Base-by-base conservation (phyloP, 257 asterid species). In the Penstemon barbatus region DNA sequence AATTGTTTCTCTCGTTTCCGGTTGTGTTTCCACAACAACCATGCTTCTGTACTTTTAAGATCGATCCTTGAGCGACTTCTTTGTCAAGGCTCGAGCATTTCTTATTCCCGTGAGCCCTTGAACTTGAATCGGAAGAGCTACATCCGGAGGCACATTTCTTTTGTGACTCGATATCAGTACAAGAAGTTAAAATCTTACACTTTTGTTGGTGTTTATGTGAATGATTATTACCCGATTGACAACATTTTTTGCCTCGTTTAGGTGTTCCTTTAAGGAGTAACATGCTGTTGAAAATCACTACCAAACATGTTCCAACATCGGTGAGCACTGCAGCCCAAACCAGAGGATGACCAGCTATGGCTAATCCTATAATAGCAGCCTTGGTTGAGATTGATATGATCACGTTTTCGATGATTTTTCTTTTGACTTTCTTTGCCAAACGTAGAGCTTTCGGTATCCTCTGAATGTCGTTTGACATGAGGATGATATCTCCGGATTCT, bases 321-420 rank as follows among this genome's bases (percentile, higher is more conserved):
- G 88, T 53, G 0, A 92, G 81, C 33, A 92, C 92, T 0, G 98
- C 98, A 7, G 89, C 97, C 98, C 98, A 92, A 7, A 92, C 97
- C 0, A 89, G 78, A 0, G 98, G 98, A 78, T 92, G 84, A 7
- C 98, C 98, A 5, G 85, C 95, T 42, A 92, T 70, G 69, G 97
- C 98, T 57, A 89, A 36, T 37, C 73, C 95, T 4, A 92, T n/a
- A 6, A 92, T 79, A 12, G 79, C 94, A 9, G 74, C 86, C 71
- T 92, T 92, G 11, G 89, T 85, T 6, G 72, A 6, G 13, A 86
- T 3, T 0, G 97, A 81, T 0, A 87, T 36, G 8, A 86, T 10
- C 70, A 89, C 87, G 55, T 92, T 92, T 74, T 92, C 90, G 10
- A 86, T 56, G 1, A 92, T 70, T 62, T 92, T 92, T 33, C 87